Evolutionary conservation across 2,329 filamentous ascomycete species (phyloP).

Genomic region (Diaporthe longicolla): DNA sequence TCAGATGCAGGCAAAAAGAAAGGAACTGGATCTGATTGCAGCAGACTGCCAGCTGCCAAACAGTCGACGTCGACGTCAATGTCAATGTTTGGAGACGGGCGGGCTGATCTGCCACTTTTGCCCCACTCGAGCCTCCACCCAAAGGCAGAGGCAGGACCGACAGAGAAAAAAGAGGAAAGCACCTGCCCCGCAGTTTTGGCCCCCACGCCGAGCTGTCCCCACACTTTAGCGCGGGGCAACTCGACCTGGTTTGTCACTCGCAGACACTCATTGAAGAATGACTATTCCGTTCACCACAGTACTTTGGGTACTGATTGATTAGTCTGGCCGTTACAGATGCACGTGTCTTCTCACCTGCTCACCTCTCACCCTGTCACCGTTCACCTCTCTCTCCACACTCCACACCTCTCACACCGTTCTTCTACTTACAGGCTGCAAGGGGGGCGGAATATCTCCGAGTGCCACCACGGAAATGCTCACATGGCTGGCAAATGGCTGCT

Average conservation of each 20-base stretch:
- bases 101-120: neutral
- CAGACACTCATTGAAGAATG: too few relatives aligned
- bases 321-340: neutral
- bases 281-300: neutral
- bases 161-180: neutral
- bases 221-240: slow-evolving; percentile 25
- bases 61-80: slow-evolving; percentile 27
- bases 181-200: slow-evolving; percentile 38
- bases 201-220: slow-evolving; percentile 31
- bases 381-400: neutral
- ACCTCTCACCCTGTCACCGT: neutral
- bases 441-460: neutral
- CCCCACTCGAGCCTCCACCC: neutral
- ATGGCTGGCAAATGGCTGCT: neutral
- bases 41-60: slow-evolving; percentile 10
- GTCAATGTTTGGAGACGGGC: slow-evolving; percentile 1
- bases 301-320: neutral
- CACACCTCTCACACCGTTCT: neutral
- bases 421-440: neutral
- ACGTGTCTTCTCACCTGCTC: neutral
- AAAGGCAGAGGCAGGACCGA: too few relatives aligned
- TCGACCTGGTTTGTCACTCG: slow-evolving; percentile 5
- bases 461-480: neutral
- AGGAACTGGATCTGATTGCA: neutral
- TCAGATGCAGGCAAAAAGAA: slow-evolving; percentile 1